These are phyloP conservation scores for Cryptosporidium parvum DNA, from an alignment of 169 alveolate species.

Conservation along the genomic window DNA sequence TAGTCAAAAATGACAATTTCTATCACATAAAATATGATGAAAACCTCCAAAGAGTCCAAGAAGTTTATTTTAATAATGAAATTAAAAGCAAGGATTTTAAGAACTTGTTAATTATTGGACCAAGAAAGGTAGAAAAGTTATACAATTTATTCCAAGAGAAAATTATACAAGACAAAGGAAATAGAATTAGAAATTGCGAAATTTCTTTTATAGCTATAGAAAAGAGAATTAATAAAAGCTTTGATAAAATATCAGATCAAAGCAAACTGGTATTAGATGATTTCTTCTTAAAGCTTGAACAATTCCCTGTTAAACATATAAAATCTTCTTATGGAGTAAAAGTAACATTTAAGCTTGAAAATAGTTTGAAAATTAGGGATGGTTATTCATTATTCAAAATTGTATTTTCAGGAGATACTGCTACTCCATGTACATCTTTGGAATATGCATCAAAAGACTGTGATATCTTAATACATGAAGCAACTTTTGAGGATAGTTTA, in stretches of 20 bases:
- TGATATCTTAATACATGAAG: constrained; percentile 91
- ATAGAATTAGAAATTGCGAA: not conserved
- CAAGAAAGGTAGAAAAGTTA: constrained; percentile 34
- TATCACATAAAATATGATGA: constrained; percentile 2
- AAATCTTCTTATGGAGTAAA: constrained; percentile 82
- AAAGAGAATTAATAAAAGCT: constrained; percentile 25
- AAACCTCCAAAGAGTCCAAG: constrained; percentile 33
- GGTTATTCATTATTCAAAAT: constrained; percentile 75
- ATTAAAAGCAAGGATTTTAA: not conserved
- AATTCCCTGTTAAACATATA: constrained; percentile 76
- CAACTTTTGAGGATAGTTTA: constrained; percentile 88
- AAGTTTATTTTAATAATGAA: not conserved
- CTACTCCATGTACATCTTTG: constrained; percentile 87
- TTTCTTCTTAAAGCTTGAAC: constrained; percentile 28
- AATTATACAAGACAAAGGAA: not conserved
- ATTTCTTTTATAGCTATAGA: constrained; percentile 32
- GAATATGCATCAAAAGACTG: constrained; percentile 84
- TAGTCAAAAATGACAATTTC: not conserved
- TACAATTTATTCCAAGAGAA: constrained; percentile 12
- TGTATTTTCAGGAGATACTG: constrained; percentile 92
- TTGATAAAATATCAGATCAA: constrained; percentile 51
- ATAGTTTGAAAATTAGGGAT: constrained; percentile 75
- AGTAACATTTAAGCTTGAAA: constrained; percentile 84
- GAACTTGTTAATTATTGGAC: constrained; percentile 41
- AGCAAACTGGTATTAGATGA: constrained; percentile 1